Evolutionary conservation across 768 basidiomycete genomes (phyloP).

Genomic region (Lactarius tabidus): DNA sequence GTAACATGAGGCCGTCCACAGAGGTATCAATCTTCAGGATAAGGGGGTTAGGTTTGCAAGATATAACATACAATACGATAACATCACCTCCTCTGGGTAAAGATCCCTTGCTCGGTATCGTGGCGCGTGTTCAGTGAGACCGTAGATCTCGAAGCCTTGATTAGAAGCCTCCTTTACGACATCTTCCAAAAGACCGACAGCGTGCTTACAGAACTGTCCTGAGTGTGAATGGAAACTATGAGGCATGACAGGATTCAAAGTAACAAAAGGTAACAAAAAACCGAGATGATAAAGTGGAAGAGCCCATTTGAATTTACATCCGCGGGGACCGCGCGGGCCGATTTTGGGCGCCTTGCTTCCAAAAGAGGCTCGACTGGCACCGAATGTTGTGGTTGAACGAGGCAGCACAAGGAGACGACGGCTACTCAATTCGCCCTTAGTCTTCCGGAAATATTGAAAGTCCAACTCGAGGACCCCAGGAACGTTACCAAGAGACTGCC

Average conservation of each 20-base stretch:
- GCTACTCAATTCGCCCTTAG: background rate
- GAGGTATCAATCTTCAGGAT: constrained; percentile 49
- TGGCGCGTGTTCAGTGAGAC: constrained; percentile 91
- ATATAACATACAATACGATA: constrained; percentile 8
- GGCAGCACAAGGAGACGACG: background rate
- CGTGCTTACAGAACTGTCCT: constrained; percentile 92
- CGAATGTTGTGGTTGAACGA: background rate
- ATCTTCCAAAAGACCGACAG: constrained; percentile 72
- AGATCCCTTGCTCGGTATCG: constrained; percentile 77
- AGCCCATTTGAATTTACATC: background rate
- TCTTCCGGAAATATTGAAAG: background rate
- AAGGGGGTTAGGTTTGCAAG: constrained; percentile 16
- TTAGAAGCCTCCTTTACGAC: constrained; percentile 77
- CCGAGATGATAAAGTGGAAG: background rate
- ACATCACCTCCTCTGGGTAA: constrained; percentile 90
- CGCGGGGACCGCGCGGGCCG: constrained; percentile 6
- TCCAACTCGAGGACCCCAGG: background rate
- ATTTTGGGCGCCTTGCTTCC: background rate
- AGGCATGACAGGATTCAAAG: constrained; percentile 41
- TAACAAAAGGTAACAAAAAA: too few relatives aligned
- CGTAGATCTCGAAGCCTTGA: constrained; percentile 76
- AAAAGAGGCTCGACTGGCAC: background rate
- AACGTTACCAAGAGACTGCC: background rate
- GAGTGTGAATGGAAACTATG: constrained; percentile 89
- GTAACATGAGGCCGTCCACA: constrained; percentile 47